Conservation (phyloP, 1,284 basidiomycete species). For the Leccinum solheimii region DNA sequence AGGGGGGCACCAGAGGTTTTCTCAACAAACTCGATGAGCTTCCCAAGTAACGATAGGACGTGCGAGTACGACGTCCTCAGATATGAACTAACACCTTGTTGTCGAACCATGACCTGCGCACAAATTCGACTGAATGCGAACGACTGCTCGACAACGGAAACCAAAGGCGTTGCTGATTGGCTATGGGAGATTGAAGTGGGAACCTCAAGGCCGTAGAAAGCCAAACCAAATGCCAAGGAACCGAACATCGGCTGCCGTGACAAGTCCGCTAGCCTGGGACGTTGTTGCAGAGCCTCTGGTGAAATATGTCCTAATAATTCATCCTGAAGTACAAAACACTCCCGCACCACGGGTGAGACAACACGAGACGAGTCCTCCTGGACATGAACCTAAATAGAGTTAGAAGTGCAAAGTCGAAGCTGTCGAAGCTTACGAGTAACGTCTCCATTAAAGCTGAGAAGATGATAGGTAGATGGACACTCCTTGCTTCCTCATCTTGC, state of each 20-base stretch:
- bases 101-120: slow-evolving; percentile 40
- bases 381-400: slow-evolving; percentile 41
- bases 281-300: slow-evolving; percentile 48
- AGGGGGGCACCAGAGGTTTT: slow-evolving; percentile 33
- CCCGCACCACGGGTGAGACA: slow-evolving; percentile 40
- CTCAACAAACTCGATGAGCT: slow-evolving; percentile 47
- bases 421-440: slow-evolving; percentile 47
- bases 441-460: slow-evolving; percentile 67
- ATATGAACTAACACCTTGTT: slow-evolving; percentile 29
- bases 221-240: slow-evolving; percentile 56
- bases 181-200: slow-evolving; percentile 20
- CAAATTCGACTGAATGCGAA: slow-evolving; percentile 47
- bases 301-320: slow-evolving; percentile 57
- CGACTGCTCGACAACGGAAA: slow-evolving; percentile 56
- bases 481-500: slow-evolving; percentile 82
- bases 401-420: slow-evolving; percentile 5
- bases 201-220: slow-evolving; percentile 56
- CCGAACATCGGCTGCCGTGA: slow-evolving; percentile 37
- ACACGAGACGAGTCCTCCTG: slow-evolving; percentile 38
- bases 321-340: slow-evolving; percentile 52
- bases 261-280: slow-evolving; percentile 45
- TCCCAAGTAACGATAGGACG: slow-evolving; percentile 50
- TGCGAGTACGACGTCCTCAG: slow-evolving; percentile 52
- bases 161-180: slow-evolving; percentile 50
- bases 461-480: slow-evolving; percentile 78